Conservation (phyloP, 2,329 filamentous ascomycete genomes). For the Aureobasidium vineae region DNA sequence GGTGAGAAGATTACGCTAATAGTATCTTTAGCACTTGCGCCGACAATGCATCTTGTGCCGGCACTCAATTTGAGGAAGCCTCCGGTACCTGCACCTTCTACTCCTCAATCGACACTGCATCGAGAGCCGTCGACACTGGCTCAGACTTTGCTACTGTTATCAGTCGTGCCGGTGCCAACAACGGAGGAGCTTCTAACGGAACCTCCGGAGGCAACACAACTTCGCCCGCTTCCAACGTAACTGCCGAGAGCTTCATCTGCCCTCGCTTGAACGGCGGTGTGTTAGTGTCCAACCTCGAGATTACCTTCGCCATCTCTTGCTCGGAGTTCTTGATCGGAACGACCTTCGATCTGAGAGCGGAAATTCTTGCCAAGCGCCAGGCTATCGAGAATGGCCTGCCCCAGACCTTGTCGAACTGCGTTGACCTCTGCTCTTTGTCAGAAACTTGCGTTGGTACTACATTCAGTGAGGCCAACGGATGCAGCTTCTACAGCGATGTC, state of each 20-base stretch:
- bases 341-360: too few relatives aligned
- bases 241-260: constrained; percentile 16
- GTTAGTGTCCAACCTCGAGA: not conserved
- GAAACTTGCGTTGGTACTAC: constrained; percentile 6
- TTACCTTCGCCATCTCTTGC: not conserved
- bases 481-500: constrained; percentile 8
- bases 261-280: not conserved
- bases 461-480: not conserved
- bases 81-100: not conserved
- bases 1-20: too few relatives aligned
- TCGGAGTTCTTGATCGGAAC: not conserved
- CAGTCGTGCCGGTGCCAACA: not conserved
- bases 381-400: constrained; percentile 4
- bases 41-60: constrained; percentile 10
- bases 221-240: not conserved
- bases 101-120: not conserved
- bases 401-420: constrained; percentile 15
- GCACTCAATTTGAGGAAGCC: not conserved
- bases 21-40: too few relatives aligned
- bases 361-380: too few relatives aligned
- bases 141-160: not conserved
- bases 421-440: constrained; percentile 8
- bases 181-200: not conserved
- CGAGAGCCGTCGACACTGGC: not conserved
- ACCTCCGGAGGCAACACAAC: not conserved